Evolutionary conservation across 2,329 filamentous ascomycete species (phyloP).

Genomic region (Aspergillus sp.): DNA sequence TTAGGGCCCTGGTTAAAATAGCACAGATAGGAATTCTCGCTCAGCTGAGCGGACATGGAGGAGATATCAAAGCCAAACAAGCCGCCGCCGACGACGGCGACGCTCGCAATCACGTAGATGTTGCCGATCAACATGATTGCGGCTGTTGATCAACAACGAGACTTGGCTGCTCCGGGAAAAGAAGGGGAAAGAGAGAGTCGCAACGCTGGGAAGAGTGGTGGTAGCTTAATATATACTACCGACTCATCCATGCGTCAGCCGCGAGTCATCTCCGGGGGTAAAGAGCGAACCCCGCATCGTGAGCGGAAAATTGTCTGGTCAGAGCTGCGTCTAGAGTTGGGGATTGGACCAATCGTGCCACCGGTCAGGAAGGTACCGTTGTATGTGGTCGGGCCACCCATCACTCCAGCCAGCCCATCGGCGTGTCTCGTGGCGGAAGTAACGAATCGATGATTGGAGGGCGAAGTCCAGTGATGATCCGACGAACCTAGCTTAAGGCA

Average conservation of each 20-base stretch:
- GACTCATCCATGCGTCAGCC: not conserved
- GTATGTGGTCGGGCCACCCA: slow-evolving; percentile 1
- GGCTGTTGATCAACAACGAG: not conserved
- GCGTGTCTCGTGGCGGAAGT: not conserved
- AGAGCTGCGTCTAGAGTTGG: not conserved
- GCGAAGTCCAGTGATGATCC: not conserved
- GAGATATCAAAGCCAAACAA: slow-evolving; percentile 40
- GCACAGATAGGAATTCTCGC: slow-evolving; percentile 58
- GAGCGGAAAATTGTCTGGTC: not conserved
- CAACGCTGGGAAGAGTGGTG: not conserved
- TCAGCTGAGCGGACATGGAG: slow-evolving; percentile 38
- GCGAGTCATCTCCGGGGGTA: not conserved
- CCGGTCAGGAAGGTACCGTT: not conserved
- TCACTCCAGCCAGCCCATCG: not conserved
- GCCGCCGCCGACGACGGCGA: slow-evolving; percentile 46
- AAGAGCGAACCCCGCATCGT: not conserved
- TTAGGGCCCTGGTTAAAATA: slow-evolving; percentile 64
- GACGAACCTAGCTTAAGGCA: not conserved
- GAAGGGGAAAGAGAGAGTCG: not conserved
- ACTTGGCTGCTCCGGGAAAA: not conserved
- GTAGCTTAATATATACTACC: not conserved
- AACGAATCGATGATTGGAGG: not conserved
- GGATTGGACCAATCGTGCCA: not conserved
- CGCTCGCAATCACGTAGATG: slow-evolving; percentile 59
- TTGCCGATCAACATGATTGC: slow-evolving; percentile 43